phyloP scores from a whole-genome alignment of 495 filamentous ascomycete species.

The Daldinia grandis region DNA sequence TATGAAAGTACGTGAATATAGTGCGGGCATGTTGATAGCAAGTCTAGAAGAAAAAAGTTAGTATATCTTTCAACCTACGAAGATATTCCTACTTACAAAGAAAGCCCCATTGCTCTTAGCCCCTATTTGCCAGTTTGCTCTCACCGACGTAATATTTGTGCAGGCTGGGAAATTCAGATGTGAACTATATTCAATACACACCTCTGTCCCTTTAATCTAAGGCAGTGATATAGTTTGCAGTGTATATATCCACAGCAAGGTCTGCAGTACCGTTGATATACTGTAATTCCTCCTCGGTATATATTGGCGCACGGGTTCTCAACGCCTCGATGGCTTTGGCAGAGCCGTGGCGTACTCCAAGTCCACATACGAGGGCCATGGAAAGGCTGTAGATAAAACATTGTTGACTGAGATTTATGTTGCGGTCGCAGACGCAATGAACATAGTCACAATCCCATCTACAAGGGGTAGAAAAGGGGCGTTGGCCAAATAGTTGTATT shows the following conservation, averaged over 20 bases:
- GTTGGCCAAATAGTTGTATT: background rate
- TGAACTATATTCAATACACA: background rate
- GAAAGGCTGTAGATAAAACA: background rate
- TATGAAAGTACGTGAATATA: background rate
- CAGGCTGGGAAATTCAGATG: background rate
- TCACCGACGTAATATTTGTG: background rate
- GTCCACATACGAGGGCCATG: background rate
- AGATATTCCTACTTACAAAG: background rate
- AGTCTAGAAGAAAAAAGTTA: background rate
- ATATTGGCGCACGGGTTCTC: background rate
- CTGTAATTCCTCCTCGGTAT: background rate
- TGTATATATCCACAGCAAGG: background rate
- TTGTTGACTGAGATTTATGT: background rate
- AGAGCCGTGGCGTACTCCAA: background rate
- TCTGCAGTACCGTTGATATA: background rate
- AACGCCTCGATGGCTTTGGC: background rate
- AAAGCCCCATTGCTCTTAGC: background rate
- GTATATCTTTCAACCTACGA: background rate
- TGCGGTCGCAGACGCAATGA: background rate
- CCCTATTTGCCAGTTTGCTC: background rate
- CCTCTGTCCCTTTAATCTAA: background rate
- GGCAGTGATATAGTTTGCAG: background rate
- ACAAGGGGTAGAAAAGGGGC: background rate
- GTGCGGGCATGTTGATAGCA: background rate
- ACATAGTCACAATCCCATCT: background rate